Evolutionary conservation across 352 stramenopile genomes (phyloP).

Genomic region (Elongisporangium senticosum): DNA sequence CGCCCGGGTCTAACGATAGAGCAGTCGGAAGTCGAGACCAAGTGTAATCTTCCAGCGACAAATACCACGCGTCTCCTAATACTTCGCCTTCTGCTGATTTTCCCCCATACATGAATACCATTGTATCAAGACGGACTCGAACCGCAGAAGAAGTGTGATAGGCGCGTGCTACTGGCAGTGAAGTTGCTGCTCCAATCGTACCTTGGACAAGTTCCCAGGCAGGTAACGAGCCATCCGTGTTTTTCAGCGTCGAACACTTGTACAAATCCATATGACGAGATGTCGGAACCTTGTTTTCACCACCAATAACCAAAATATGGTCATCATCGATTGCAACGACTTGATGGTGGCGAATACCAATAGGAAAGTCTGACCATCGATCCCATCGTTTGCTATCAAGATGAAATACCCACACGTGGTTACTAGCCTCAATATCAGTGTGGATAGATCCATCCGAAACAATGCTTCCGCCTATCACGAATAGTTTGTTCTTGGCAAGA

Average conservation of each 20-base stretch:
- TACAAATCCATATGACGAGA: slow-evolving; percentile 86
- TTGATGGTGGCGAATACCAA: slow-evolving; percentile 76
- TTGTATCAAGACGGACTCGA: slow-evolving; percentile 60
- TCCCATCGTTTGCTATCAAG: slow-evolving; percentile 53
- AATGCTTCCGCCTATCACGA: slow-evolving; percentile 66
- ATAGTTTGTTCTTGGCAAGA: slow-evolving; percentile 54
- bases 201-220: slow-evolving; percentile 73
- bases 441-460: slow-evolving; percentile 4
- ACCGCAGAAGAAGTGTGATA: slow-evolving; percentile 69
- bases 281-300: slow-evolving; percentile 57
- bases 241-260: slow-evolving; percentile 52
- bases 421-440: slow-evolving; percentile 24
- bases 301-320: slow-evolving; percentile 78
- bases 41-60: slow-evolving; percentile 75
- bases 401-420: slow-evolving; percentile 70
- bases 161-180: slow-evolving; percentile 54
- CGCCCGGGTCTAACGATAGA: slow-evolving; percentile 68
- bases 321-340: slow-evolving; percentile 61
- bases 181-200: slow-evolving; percentile 52
- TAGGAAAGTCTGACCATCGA: slow-evolving; percentile 76
- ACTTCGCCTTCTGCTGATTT: slow-evolving; percentile 65
- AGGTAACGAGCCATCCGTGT: slow-evolving; percentile 62
- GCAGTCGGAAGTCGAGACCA: slow-evolving; percentile 76
- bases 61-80: slow-evolving; percentile 75
- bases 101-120: slow-evolving; percentile 83